Conservation (phyloP, 176 grass and related monocot genomes). For the Tillandsia leiboldiana region DNA sequence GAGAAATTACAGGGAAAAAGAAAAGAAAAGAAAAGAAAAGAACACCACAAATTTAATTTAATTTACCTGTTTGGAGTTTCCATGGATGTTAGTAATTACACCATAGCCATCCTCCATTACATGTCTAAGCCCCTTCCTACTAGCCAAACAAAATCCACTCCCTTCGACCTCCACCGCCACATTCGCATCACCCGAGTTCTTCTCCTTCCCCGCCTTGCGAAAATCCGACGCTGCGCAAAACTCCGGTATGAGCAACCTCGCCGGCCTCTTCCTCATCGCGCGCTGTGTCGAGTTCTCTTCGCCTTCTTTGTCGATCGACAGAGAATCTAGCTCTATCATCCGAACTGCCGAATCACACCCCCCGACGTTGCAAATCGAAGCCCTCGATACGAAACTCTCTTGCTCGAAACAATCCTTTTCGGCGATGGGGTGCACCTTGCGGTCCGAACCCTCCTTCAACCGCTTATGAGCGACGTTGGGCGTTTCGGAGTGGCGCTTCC, state of each 20-base stretch:
- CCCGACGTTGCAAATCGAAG: too few species aligned
- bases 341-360: neutral
- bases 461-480: neutral
- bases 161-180: conserved; percentile 33
- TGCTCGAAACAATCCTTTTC: neutral
- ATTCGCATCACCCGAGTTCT: conserved; percentile 15
- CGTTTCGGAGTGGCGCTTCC: neutral
- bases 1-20: too few species aligned
- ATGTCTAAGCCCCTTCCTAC: conserved; percentile 43
- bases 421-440: neutral
- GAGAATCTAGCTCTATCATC: neutral
- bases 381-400: too few species aligned
- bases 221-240: conserved; percentile 4
- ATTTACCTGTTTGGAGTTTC: conserved; percentile 45
- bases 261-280: conserved; percentile 36
- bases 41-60: neutral
- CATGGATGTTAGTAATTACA: conserved; percentile 17
- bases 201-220: neutral
- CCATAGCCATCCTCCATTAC: conserved; percentile 75
- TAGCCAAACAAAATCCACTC: conserved; percentile 41
- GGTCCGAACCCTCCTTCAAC: neutral
- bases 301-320: neutral
- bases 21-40: neutral
- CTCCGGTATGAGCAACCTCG: conserved; percentile 49
- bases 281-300: neutral